These are phyloP conservation scores for Hypoxylon sp. DNA, from an alignment of 2,329 filamentous ascomycete genomes.

Conservation along the genomic window DNA sequence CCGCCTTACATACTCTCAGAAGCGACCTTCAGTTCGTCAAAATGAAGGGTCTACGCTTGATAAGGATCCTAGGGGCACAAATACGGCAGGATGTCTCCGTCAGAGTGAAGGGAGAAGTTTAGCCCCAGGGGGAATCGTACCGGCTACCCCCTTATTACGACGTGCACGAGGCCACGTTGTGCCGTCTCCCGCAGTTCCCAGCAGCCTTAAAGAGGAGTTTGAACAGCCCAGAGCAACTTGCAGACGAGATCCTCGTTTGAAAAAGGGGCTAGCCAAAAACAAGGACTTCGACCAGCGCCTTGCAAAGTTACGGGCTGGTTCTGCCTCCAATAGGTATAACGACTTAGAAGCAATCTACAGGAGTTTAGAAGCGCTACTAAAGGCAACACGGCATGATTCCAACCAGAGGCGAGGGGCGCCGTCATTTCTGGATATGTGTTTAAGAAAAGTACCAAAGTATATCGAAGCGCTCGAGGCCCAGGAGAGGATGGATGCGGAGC, in stretches of 20 bases:
- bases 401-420: conserved; percentile 49
- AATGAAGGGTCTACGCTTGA: conserved; percentile 2
- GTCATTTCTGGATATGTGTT: conserved; percentile 64
- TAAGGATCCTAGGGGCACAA: conserved; percentile 19
- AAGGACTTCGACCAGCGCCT: conserved; percentile 54
- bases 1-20: conserved; percentile 52
- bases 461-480: conserved; percentile 61
- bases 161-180: conserved; percentile 49
- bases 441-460: conserved; percentile 63
- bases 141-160: conserved; percentile 50
- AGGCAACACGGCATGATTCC: conserved; percentile 53
- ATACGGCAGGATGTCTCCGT: conserved; percentile 37
- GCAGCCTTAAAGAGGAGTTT: neutral
- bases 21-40: conserved; percentile 26
- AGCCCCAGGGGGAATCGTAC: conserved; percentile 46
- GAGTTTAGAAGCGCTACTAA: conserved; percentile 60
- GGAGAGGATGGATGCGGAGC: conserved; percentile 56
- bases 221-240: conserved; percentile 10
- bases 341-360: conserved; percentile 62
- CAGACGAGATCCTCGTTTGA: conserved; percentile 30
- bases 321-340: conserved; percentile 50
- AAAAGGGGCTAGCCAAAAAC: conserved; percentile 22
- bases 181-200: conserved; percentile 38
- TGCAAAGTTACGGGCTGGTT: conserved; percentile 51
- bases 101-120: conserved; percentile 20